A percentile compares a stretch with the other conserved stretches of the same genome.
Evolutionary conservation across 2,329 filamentous ascomycete genomes (phyloP).

Genomic region (Fusarium equiseti): DNA sequence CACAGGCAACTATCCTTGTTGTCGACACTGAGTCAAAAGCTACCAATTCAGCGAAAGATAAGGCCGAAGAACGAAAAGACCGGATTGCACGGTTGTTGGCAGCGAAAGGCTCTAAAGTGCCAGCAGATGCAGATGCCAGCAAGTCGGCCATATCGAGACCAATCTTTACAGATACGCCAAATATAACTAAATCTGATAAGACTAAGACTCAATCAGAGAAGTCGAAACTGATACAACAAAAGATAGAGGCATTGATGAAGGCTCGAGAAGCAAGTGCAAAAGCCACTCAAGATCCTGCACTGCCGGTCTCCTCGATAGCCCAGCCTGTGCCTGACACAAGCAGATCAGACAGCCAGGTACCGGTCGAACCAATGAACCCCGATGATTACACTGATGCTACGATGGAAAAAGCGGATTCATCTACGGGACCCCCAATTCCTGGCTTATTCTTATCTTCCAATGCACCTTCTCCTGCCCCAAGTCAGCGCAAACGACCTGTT

Average conservation of each 20-base stretch:
- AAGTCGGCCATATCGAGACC: background rate
- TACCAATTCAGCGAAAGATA: constrained; percentile 64
- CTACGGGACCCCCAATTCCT: constrained; percentile 50
- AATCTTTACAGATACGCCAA: constrained; percentile 39
- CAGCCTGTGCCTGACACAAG: constrained; percentile 13
- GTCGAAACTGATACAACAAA: constrained; percentile 78
- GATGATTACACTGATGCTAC: constrained; percentile 11
- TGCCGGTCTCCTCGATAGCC: background rate
- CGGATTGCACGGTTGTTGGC: constrained; percentile 81
- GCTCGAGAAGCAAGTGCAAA: constrained; percentile 60
- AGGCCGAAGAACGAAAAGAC: constrained; percentile 76
- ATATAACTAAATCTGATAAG: constrained; percentile 21
- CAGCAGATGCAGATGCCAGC: constrained; percentile 24
- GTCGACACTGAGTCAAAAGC: constrained; percentile 17
- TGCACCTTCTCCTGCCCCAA: constrained; percentile 37
- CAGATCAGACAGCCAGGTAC: constrained; percentile 8
- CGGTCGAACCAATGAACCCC: background rate
- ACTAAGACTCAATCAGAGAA: constrained; percentile 69
- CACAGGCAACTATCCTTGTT: background rate
- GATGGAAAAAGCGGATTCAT: constrained; percentile 22
- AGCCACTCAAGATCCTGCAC: background rate
- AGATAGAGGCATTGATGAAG: constrained; percentile 80
- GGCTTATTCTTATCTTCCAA: constrained; percentile 53
- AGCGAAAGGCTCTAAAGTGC: constrained; percentile 72
- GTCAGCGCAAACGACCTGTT: constrained; percentile 60